Evolutionary conservation across 148 eudicot species (phyloP).

Genomic region (Nyssa sinensis): DNA sequence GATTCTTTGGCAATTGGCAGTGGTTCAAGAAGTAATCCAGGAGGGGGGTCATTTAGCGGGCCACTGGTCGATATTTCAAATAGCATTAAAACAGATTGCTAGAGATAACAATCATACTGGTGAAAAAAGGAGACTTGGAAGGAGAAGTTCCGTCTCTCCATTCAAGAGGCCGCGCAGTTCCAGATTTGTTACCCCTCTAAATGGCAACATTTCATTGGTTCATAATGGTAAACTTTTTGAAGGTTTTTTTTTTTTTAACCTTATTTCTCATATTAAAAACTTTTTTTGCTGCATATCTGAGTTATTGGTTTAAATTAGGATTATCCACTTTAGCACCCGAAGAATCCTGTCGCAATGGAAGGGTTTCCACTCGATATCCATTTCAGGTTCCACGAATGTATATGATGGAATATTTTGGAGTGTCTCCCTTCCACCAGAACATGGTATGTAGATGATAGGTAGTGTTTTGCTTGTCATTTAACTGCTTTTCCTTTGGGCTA

Average conservation of each 20-base stretch:
- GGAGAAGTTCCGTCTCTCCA: conserved; percentile 52
- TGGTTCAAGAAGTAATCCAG: conserved; percentile 26
- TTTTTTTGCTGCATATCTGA: conserved; percentile 12
- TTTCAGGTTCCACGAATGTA: conserved; percentile 48
- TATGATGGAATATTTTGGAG: conserved; percentile 59
- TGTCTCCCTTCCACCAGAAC: conserved; percentile 38
- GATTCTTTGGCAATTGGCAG: conserved; percentile 22
- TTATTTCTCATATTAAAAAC: not conserved
- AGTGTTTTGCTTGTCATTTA: conserved; percentile 7
- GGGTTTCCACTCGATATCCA: conserved; percentile 65
- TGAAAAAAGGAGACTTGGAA: conserved; percentile 47
- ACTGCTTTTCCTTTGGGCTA: conserved; percentile 9
- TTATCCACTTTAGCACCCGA: conserved; percentile 33
- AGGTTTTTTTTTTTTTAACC: conserved; percentile 3
- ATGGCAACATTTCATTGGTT: conserved; percentile 22
- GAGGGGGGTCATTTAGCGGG: conserved; percentile 32
- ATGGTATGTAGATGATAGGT: conserved; percentile 38
- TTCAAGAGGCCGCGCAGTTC: conserved; percentile 87
- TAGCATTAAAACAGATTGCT: conserved; percentile 20
- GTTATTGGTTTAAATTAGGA: conserved; percentile 30
- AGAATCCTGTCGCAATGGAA: conserved; percentile 41
- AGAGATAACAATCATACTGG: conserved; percentile 30
- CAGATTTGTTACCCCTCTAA: conserved; percentile 64
- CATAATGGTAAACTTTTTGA: conserved; percentile 50
- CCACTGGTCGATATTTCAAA: conserved; percentile 65